Base-by-base conservation (phyloP, 768 basidiomycete genomes). In the Flagelloscypha sp. region DNA sequence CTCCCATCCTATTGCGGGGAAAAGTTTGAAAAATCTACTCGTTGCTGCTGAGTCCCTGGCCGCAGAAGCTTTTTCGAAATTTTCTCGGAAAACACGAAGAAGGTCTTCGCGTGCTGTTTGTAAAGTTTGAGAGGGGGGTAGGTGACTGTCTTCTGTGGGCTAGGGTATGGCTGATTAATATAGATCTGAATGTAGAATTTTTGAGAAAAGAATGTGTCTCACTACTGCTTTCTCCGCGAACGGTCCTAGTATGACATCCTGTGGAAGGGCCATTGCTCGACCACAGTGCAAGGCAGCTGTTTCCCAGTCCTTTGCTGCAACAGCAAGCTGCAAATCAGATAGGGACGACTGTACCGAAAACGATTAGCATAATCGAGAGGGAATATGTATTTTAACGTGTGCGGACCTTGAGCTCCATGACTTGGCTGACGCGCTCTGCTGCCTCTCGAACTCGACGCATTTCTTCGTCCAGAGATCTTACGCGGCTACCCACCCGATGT, bases 1-100 rank as follows among this genome's bases (percentile, higher is more conserved):
- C 56, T 98, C 92, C 73, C 89, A 95, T 5, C 89, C 90, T 35
- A 99, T 92, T 3, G 80, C 79, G 4, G 95, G 95, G 57, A 98
- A 99, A 3, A 99, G 66, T 56, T 97, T 92, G 71, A 99, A 99
- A 61, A 86, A 98, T 9, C 95, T 79, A 47, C 81, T 92, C 2
- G 86, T 92, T 1, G 81, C 79, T 10, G 79, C 79, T 17, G 90
- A 82, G 58, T 97, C 89, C 18, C 86, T 74, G 10, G 76, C 71
- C 15, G 65, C 68, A 4, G 89, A 88, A 1, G 94, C 95, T 37
- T 78, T 66, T 27, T 79, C 73, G 52, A 99, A 99, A 33, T 83
- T 74, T n/a, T 62, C 63, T 21, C 69, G 70, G 58, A 98, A 98
- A 23, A 84, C 74, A 8, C 68, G 58, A 8, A 98, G 68, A 6